A percentile compares a stretch with the other conserved stretches of the same genome.
phyloP scores from a whole-genome alignment of 1,284 basidiomycete species.

The Cystobasidium slooffiae region DNA sequence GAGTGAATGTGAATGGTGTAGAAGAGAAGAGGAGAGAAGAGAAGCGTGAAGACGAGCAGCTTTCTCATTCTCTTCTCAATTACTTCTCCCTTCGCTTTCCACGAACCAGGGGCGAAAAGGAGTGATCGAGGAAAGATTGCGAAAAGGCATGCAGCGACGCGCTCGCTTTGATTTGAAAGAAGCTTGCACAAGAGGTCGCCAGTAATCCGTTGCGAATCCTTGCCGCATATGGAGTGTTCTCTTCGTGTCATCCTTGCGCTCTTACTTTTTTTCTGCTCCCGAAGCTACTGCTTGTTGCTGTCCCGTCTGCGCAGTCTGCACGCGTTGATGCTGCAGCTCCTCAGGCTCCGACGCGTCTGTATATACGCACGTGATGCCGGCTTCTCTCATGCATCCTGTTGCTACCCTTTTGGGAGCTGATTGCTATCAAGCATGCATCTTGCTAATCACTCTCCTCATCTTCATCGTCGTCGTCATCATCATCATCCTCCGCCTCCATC shows the following conservation, averaged over 20 bases:
- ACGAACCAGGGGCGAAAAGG: not conserved
- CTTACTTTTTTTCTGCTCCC: too few relatives aligned
- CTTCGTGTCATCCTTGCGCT: too few relatives aligned
- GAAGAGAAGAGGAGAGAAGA: not conserved
- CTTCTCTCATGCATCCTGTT: not conserved
- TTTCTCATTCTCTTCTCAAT: not conserved
- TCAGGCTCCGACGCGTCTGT: too few relatives aligned
- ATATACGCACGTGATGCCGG: too few relatives aligned
- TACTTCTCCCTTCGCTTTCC: not conserved
- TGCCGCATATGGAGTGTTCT: not conserved
- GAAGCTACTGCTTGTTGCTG: too few relatives aligned
- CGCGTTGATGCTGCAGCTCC: too few relatives aligned
- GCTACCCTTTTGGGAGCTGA: not conserved
- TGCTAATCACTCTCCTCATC: constrained; percentile 34
- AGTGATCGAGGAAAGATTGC: not conserved
- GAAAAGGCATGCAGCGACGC: not conserved
- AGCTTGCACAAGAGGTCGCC: not conserved
- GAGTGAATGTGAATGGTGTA: not conserved
- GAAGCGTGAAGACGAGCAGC: not conserved
- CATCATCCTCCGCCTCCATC: constrained; percentile 56
- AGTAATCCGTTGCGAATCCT: not conserved
- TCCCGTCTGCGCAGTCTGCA: too few relatives aligned
- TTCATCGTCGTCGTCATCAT: constrained; percentile 55
- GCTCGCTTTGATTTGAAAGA: not conserved
- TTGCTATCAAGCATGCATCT: not conserved